Base-by-base conservation (phyloP, 1,284 basidiomycete genomes). In the Sporisorium graminicola region DNA sequence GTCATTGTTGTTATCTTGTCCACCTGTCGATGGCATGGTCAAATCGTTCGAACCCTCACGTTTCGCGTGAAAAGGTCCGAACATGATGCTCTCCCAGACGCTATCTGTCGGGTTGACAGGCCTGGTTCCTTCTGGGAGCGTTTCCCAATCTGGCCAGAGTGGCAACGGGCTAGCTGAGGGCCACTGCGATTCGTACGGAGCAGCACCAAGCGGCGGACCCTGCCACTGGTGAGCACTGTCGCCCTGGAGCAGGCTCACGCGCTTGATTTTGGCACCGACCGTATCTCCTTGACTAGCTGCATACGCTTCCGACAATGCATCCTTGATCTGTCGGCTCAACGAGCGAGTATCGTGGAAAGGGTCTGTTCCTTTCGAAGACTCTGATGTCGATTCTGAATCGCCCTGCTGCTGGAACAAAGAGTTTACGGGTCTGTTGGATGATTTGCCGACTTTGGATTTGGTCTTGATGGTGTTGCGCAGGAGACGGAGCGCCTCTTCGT, bases 81-180 rank as follows among this genome's bases (percentile, higher is more conserved):
- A 78, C 64, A 80, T 73, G 56, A 71, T 67, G 43, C 56, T 68
- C 35, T 80, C 76, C 77, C 77, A 76, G 0, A 56, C 54, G 40
- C 59, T 73, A 20, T 79, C 70, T 10, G 70, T 44, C 1, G 66
- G 58, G 43, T 46, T 73, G 29, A 66, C 33, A 3, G 74, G 61
- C 5, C 42, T 37, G 1, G 57, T 22, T 33, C 67, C 67, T 10
- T 71, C 68, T 16, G 63, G 67, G 6, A 74, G 51, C 24, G 42
- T 46, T 50, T 82, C 80, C 80, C 80, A 82, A 29, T 82, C 79
- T 13, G 80, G 80, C 80, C 80, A 82, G 20, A 82, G 55, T 26
- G 68, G 60, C 24, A 74, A 24, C 6, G 73, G 58, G 8, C 55
- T 59, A 0, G 77, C 80, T 26, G 73, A 65, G 3, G 66, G 51